A percentile compares a stretch with the other conserved stretches of the same genome.
Conservation (phyloP, 2,329 filamentous ascomycete genomes). For the Cucurbitaria berberidis region DNA sequence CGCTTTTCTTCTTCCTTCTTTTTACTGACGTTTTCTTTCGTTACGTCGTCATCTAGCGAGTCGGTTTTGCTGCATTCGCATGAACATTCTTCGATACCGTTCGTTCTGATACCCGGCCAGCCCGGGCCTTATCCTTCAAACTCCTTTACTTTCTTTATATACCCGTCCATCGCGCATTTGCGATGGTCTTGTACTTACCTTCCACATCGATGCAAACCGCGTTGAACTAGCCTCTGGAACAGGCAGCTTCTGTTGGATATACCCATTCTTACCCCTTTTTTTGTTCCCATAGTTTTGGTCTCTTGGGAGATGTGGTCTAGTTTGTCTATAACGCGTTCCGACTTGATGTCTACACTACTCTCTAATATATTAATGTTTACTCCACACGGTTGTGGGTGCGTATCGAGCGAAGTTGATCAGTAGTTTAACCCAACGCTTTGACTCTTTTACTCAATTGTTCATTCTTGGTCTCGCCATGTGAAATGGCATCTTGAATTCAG, state of each 20-base stretch:
- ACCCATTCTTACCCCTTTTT: slow-evolving; percentile 22
- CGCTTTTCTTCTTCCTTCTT: slow-evolving; percentile 4
- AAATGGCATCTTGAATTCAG: too few relatives aligned
- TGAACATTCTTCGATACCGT: slow-evolving; percentile 17
- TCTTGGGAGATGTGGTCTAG: slow-evolving; percentile 13
- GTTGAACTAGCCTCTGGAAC: slow-evolving; percentile 1
- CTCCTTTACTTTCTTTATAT: slow-evolving; percentile 11
- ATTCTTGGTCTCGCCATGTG: not conserved
- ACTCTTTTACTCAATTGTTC: not conserved
- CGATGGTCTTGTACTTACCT: slow-evolving; percentile 14
- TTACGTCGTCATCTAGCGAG: slow-evolving; percentile 18
- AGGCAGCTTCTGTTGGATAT: slow-evolving; percentile 9
- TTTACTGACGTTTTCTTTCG: slow-evolving; percentile 2
- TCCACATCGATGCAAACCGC: slow-evolving; percentile 12
- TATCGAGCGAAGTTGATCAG: slow-evolving; percentile 1
- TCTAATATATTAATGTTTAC: slow-evolving; percentile 27
- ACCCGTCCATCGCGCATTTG: slow-evolving; percentile 11
- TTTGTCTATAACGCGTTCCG: slow-evolving; percentile 24
- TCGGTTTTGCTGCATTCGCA: slow-evolving; percentile 14
- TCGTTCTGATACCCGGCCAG: slow-evolving; percentile 34
- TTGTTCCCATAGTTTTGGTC: slow-evolving; percentile 10
- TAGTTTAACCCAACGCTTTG: not conserved
- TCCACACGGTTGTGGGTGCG: slow-evolving; percentile 2
- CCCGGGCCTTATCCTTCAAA: slow-evolving; percentile 18
- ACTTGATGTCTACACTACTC: slow-evolving; percentile 21